Base-by-base conservation (phyloP, 352 stramenopile species). In the Pythium periplocum region DNA sequence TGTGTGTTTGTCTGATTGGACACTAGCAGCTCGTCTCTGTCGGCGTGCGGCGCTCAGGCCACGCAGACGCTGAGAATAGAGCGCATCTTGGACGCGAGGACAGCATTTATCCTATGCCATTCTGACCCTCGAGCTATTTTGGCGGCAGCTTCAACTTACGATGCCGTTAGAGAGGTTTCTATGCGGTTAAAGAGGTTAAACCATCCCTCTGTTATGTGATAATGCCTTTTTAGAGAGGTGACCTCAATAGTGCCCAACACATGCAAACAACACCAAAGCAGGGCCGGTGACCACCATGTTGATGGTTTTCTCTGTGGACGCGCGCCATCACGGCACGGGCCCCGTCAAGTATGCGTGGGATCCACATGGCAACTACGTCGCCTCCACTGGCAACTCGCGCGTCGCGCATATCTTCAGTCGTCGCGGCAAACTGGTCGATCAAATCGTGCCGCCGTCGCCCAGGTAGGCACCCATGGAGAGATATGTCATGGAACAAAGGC, bases 291-390 rank as follows among this genome's bases (percentile, higher is more conserved):
- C 1, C 55, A 45, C 48, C 39, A 91, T 91, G 81, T 68, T 89
- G 54, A 86, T 87, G 66, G 80, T 87, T 54, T 91, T 91, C 67
- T 87, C 77, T 26, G 78, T 91, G 31, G 81, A 91, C 58, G 74
- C 80, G 57, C 76, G 81, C 38, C 78, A 88, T 55, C 81, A 91
- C 66, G 81, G 81, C 56, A 64, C 56, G 3, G 81, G 81, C 3
- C 74, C 78, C 39, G 69, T 91, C 61, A 86, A 84, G 57, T 91
- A 91, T 69, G 66, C 73, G n/a, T 91, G 81, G 81, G 78, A 91
- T 41, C 81, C 81, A 10, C 75, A 78, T 33, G 81, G 78, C 53
- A 79, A 79, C 62, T 89, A 83, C 54, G 77, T 91, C 33, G 80
- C 80, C n/a, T 89, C 80, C 38, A 82, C 80, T 3, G 80, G 80